Base-by-base conservation (phyloP, 2,329 filamentous ascomycete species). In the Atkinsonella hypoxylon region DNA sequence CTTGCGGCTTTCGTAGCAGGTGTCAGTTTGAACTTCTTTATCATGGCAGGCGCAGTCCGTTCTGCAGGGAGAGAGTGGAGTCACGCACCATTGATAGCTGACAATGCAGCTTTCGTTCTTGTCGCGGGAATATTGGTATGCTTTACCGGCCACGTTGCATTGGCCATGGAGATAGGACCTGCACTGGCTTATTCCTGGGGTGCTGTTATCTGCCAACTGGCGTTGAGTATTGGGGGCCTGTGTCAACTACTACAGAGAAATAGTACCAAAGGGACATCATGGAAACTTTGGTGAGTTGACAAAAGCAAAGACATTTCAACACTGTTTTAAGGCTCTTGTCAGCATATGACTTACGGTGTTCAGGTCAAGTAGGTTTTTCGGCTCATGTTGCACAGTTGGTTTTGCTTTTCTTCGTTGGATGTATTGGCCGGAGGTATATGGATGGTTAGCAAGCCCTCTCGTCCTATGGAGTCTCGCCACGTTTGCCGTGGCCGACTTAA, bases 161-260 rank as follows among this genome's bases (percentile, higher is more conserved):
- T 55, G 48, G 54, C 54, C 1, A 47, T 51, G 26, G 51, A 55
- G 18, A 52, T 55, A 15, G 54, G 54, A n/a, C 52, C 51, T 13
- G 54, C 17, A 10, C 42, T 53, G 31, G 54, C 54, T 4, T 55
- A 55, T 13, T 54, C 54, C 3, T 55, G 54, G 54, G 52, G 54
- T 4, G 54, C 54, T 22, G 54, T 55, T 31, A 49, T 55, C 12
- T 55, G 54, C 42, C 54, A 55, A 20, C 41, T 55, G 20, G 42
- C 48, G 15, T 43, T 55, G 38, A 55, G 50, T 4, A 18, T 55
- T 4, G 54, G 54, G 4, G 54, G 50, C 26, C 9, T 55, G 12
- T 55, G 49, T 22, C 54, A 52, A 40, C 26, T 55, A n/a, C 45
- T 55, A 36, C 41, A 53, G 47, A 48, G 54, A 17, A 52, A 55